These are phyloP conservation scores for Schwanniomyces sp. DNA, from an alignment of 805 yeast genomes.

Conservation along the genomic window DNA sequence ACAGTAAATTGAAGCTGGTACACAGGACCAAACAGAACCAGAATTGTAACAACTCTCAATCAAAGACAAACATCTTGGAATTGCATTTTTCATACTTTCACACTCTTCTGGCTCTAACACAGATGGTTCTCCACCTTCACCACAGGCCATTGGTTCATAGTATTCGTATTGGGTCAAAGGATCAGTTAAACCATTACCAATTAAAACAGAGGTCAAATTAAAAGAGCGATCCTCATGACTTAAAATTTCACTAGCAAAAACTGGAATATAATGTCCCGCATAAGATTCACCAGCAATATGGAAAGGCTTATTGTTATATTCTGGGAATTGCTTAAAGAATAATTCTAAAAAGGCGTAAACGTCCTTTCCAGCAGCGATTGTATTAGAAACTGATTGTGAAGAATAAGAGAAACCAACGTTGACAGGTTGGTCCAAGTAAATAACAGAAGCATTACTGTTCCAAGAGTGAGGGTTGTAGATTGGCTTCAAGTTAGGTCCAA, in stretches of 20 bases:
- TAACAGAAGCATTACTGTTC: slow-evolving; percentile 39
- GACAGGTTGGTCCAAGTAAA: slow-evolving; percentile 40
- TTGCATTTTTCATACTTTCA: slow-evolving; percentile 56
- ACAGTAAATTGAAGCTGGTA: slow-evolving; percentile 90
- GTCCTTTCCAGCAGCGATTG: slow-evolving; percentile 35
- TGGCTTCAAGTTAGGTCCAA: slow-evolving; percentile 27
- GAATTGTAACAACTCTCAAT: slow-evolving; percentile 76
- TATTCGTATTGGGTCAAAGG: slow-evolving; percentile 74
- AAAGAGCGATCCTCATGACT: slow-evolving; percentile 38
- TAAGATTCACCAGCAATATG: slow-evolving; percentile 47
- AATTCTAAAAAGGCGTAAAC: slow-evolving; percentile 38
- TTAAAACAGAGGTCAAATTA: slow-evolving; percentile 74
- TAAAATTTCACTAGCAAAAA: slow-evolving; percentile 43
- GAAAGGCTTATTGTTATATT: slow-evolving; percentile 23
- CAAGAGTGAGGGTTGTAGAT: slow-evolving; percentile 28
- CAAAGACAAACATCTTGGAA: slow-evolving; percentile 74
- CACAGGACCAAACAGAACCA: slow-evolving; percentile 78
- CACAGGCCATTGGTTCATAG: slow-evolving; percentile 94
- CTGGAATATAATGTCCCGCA: slow-evolving; percentile 49
- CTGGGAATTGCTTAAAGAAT: slow-evolving; percentile 37
- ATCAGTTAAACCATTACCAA: slow-evolving; percentile 93
- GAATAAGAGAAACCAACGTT: slow-evolving; percentile 35
- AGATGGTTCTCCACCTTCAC: slow-evolving; percentile 78
- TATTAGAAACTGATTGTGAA: slow-evolving; percentile 26
- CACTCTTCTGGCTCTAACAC: slow-evolving; percentile 73